These are phyloP conservation scores for Wallacemonas sp. DNA, from an alignment of 208 protist genomes.

Conservation along the genomic window DNA sequence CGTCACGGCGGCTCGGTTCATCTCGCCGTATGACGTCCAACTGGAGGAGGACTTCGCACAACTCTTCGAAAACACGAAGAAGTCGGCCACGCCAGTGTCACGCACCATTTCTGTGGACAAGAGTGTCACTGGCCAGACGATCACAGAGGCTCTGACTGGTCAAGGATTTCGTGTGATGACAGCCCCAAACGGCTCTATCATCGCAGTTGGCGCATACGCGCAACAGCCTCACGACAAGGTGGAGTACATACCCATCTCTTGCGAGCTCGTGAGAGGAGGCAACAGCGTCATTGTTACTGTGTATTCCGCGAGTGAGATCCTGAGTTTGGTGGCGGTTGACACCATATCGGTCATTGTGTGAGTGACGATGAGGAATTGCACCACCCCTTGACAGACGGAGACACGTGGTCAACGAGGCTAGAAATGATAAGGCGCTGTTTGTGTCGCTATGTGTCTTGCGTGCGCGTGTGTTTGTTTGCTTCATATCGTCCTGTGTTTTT, in stretches of 20 bases:
- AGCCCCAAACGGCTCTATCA: conserved; percentile 15
- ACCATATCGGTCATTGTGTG: background rate
- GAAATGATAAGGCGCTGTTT: too few relatives aligned
- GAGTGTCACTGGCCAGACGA: background rate
- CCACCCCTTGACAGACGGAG: background rate
- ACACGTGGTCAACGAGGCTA: background rate
- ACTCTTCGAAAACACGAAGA: conserved; percentile 40
- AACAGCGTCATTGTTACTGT: conserved; percentile 33
- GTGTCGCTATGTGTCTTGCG: too few relatives aligned
- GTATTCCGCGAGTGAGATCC: conserved; percentile 28
- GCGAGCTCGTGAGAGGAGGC: conserved; percentile 34
- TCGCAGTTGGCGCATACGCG: conserved; percentile 65
- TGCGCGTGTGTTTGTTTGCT: background rate
- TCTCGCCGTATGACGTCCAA: conserved; percentile 55
- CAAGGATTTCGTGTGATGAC: conserved; percentile 16
- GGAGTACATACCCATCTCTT: conserved; percentile 54
- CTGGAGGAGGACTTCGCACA: conserved; percentile 27
- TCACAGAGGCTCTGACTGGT: conserved; percentile 4
- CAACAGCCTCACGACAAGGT: conserved; percentile 56
- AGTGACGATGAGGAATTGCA: background rate
- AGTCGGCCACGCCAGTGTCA: conserved; percentile 17
- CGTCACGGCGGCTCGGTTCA: conserved; percentile 57
- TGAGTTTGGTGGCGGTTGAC: conserved; percentile 28
- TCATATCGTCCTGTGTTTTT: conserved; percentile 1
- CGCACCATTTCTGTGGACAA: conserved; percentile 14